Conservation (phyloP, 208 protist genomes). For the Crithidia mellificae region DNA sequence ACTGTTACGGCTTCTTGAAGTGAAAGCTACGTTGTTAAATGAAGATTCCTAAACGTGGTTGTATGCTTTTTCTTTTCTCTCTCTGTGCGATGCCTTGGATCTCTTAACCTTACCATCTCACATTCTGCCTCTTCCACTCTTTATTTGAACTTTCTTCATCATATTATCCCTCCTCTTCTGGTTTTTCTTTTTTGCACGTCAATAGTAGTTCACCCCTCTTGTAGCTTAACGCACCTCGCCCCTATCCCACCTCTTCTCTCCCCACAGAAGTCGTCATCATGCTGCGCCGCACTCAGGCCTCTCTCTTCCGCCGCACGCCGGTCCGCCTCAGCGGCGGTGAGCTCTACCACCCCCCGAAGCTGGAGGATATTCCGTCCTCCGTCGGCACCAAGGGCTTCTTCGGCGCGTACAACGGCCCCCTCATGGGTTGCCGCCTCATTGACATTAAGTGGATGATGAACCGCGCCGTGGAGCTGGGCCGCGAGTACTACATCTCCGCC, state of each 20-base stretch:
- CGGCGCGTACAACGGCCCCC: conserved; percentile 69
- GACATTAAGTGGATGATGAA: conserved; percentile 93
- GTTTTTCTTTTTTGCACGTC: neutral
- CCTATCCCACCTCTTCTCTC: neutral
- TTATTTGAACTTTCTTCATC: neutral
- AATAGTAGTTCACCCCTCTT: conserved; percentile 3
- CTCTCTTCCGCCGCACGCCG: conserved; percentile 74
- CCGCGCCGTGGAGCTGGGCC: conserved; percentile 79
- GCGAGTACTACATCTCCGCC: conserved; percentile 86
- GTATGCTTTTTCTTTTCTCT: neutral
- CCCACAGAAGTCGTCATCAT: conserved; percentile 37
- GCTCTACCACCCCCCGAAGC: conserved; percentile 80
- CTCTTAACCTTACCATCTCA: too few relatives aligned
- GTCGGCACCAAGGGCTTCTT: conserved; percentile 76
- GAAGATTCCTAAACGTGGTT: too few relatives aligned
- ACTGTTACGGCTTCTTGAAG: too few relatives aligned
- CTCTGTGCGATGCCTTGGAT: neutral
- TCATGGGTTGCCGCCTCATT: conserved; percentile 66
- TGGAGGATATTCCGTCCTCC: conserved; percentile 72
- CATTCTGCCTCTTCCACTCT: neutral
- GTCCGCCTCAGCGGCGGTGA: conserved; percentile 76
- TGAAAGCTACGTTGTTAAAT: too few relatives aligned
- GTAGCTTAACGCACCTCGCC: neutral
- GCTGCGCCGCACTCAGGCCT: conserved; percentile 77
- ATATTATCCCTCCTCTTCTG: conserved; percentile 4